Evolutionary conservation across 1,139 yeast genomes (phyloP).

Genomic region (Magnusiomyces fungicola): DNA sequence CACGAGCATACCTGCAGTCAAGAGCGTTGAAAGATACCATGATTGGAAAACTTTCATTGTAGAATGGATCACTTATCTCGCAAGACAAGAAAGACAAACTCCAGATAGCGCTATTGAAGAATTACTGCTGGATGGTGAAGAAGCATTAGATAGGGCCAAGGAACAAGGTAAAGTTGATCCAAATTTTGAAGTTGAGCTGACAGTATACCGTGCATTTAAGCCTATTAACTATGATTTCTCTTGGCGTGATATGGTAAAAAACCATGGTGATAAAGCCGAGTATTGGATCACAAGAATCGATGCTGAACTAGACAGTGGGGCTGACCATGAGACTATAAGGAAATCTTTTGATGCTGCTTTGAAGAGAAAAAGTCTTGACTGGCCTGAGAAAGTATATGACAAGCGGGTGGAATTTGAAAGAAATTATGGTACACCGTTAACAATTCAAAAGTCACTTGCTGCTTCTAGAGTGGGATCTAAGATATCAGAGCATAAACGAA

Average conservation of each 20-base stretch:
- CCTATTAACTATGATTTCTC: constrained; percentile 16
- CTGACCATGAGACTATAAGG: constrained; percentile 24
- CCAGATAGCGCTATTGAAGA: constrained; percentile 4
- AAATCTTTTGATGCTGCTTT: constrained; percentile 35
- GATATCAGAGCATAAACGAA: constrained; percentile 11
- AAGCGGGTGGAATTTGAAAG: constrained; percentile 41
- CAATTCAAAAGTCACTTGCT: constrained; percentile 26
- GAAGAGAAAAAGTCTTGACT: constrained; percentile 35
- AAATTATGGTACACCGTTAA: constrained; percentile 31
- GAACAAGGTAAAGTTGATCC: constrained; percentile 13
- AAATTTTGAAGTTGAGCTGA: constrained; percentile 16
- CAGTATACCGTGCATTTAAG: constrained; percentile 12
- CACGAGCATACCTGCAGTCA: constrained; percentile 13
- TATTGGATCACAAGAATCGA: constrained; percentile 44
- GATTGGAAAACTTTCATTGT: constrained; percentile 38
- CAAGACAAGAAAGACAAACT: constrained; percentile 4
- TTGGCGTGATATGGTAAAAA: constrained; percentile 30
- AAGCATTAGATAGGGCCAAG: constrained; percentile 8
- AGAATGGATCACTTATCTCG: constrained; percentile 29
- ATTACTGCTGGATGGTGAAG: constrained; percentile 4
- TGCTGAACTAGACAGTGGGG: constrained; percentile 18
- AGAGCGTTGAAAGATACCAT: constrained; percentile 19
- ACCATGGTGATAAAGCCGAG: constrained; percentile 35
- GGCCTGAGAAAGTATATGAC: constrained; percentile 46
- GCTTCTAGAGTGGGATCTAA: constrained; percentile 10